Evolutionary conservation across 2,329 filamentous ascomycete genomes (phyloP).

Genomic region (Colletotrichum liriopes): DNA sequence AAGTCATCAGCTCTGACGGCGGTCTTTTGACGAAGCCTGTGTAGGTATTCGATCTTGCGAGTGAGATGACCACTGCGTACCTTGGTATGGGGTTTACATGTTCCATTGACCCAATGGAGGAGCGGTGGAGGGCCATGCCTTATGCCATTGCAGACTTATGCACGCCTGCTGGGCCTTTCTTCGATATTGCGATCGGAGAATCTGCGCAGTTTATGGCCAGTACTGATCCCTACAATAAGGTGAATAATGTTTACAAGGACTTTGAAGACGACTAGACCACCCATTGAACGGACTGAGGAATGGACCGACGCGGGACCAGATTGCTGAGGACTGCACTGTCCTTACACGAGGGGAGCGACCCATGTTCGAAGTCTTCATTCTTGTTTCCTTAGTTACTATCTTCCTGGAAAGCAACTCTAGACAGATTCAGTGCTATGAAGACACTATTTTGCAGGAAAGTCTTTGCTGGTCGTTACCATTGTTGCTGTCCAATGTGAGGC

Average conservation of each 20-base stretch:
- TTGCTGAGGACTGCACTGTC: not conserved
- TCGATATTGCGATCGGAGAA: slow-evolving; percentile 16
- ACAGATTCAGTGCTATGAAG: not conserved
- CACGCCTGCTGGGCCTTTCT: slow-evolving; percentile 22
- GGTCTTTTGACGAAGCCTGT: slow-evolving; percentile 66
- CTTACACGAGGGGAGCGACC: too few relatives aligned
- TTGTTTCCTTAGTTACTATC: not conserved
- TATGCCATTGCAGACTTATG: slow-evolving; percentile 27
- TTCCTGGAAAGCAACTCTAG: not conserved
- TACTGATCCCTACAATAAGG: slow-evolving; percentile 23
- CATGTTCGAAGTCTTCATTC: not conserved
- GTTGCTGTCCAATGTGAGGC: too few relatives aligned
- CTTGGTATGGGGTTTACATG: slow-evolving; percentile 23
- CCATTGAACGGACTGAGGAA: not conserved
- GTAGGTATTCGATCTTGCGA: slow-evolving; percentile 53
- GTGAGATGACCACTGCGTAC: slow-evolving; percentile 38
- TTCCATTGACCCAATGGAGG: slow-evolving; percentile 35
- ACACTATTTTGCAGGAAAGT: not conserved
- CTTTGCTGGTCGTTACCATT: too few relatives aligned
- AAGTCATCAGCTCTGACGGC: slow-evolving; percentile 68
- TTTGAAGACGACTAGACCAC: slow-evolving; percentile 29
- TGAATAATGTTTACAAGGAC: slow-evolving; percentile 13
- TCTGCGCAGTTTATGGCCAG: slow-evolving; percentile 16
- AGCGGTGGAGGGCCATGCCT: slow-evolving; percentile 22
- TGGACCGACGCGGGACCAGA: not conserved